phyloP scores from a whole-genome alignment of 2,329 filamentous ascomycete species.

The Fusarium sp. region DNA sequence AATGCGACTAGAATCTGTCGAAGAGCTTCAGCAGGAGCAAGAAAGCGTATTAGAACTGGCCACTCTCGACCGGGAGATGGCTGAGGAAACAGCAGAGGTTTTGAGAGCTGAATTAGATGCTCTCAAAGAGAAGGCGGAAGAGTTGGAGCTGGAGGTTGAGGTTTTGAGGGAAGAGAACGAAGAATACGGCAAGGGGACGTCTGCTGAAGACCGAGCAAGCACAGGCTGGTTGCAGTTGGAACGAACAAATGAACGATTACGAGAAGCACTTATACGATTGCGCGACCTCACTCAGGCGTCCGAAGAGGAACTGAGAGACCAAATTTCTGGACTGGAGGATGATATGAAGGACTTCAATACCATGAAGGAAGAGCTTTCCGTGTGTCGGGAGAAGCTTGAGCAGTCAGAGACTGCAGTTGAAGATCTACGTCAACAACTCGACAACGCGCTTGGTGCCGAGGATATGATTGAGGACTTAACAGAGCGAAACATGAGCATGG shows the following conservation, averaged over 20 bases:
- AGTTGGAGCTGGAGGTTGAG: conserved; percentile 88
- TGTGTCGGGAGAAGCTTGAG: conserved; percentile 77
- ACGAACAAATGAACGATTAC: conserved; percentile 85
- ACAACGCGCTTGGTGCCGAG: conserved; percentile 87
- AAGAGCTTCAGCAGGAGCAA: conserved; percentile 82
- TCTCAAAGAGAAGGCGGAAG: conserved; percentile 80
- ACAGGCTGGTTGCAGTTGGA: conserved; percentile 93
- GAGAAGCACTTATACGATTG: conserved; percentile 84
- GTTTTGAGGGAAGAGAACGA: conserved; percentile 88
- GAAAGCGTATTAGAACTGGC: conserved; percentile 88
- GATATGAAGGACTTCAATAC: conserved; percentile 75
- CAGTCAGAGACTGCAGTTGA: conserved; percentile 80
- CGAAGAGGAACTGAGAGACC: conserved; percentile 80
- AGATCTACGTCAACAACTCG: conserved; percentile 89
- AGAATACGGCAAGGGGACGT: conserved; percentile 85
- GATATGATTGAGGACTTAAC: conserved; percentile 94
- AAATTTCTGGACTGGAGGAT: conserved; percentile 78
- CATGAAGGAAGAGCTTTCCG: conserved; percentile 76
- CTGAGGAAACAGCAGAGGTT: conserved; percentile 89
- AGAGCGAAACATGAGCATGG: conserved; percentile 85
- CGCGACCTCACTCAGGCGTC: conserved; percentile 89
- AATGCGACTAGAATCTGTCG: conserved; percentile 72
- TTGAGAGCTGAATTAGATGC: conserved; percentile 83
- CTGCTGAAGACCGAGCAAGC: conserved; percentile 85
- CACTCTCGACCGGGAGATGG: conserved; percentile 93